Conservation (phyloP, 805 yeast genomes). For the Wickerhamiella slavikovae region DNA sequence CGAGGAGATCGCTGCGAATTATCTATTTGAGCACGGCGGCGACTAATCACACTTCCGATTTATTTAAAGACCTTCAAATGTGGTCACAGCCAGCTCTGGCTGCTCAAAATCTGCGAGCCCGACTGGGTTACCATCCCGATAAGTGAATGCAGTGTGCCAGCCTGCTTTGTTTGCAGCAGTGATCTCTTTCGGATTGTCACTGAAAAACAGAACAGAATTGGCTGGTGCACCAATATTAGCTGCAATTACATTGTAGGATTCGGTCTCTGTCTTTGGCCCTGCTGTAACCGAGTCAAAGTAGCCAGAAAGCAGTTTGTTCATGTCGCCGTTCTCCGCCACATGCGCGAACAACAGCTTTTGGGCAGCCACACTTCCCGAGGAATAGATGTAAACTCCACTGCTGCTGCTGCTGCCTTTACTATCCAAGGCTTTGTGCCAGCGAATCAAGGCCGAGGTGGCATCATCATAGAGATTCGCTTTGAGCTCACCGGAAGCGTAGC, state of each 20-base stretch:
- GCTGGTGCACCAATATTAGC: slow-evolving; percentile 18
- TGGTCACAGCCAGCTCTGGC: not conserved
- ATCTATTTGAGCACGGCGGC: slow-evolving; percentile 36
- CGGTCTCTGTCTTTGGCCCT: slow-evolving; percentile 42
- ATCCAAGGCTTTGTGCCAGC: slow-evolving; percentile 17
- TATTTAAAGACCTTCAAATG: not conserved
- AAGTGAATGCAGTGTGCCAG: slow-evolving; percentile 33
- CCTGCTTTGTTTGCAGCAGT: slow-evolving; percentile 55
- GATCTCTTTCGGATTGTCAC: slow-evolving; percentile 65
- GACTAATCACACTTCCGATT: slow-evolving; percentile 6
- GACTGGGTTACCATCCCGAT: slow-evolving; percentile 52
- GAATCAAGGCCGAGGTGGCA: slow-evolving; percentile 35
- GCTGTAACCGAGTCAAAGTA: slow-evolving; percentile 75
- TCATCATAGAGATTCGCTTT: slow-evolving; percentile 61
- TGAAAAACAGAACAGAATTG: slow-evolving; percentile 35
- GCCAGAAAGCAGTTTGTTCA: slow-evolving; percentile 33
- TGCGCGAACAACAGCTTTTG: slow-evolving; percentile 55
- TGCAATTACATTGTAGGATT: slow-evolving; percentile 40
- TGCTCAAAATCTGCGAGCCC: not conserved
- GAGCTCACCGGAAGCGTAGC: slow-evolving; percentile 59
- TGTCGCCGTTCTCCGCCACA: slow-evolving; percentile 25
- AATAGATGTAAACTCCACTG: slow-evolving; percentile 44
- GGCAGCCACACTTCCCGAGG: slow-evolving; percentile 78
- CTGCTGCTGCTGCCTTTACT: slow-evolving; percentile 3
- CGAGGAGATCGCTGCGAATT: slow-evolving; percentile 91